Conservation (phyloP, 306 rosid species). For the Oemleria cerasiformis region DNA sequence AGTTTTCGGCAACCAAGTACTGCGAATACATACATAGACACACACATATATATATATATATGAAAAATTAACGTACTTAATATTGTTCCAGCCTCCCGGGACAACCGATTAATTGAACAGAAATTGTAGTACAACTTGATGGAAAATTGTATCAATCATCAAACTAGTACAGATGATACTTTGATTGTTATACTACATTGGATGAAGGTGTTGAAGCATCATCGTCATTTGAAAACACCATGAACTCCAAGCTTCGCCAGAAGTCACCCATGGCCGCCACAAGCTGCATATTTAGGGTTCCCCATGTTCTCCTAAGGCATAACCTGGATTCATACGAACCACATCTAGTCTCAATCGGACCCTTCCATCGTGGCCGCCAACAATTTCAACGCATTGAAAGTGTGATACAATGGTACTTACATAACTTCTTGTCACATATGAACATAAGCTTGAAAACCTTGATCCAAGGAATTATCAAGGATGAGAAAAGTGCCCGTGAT, state of each 20-base stretch:
- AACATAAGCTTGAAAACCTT: background rate
- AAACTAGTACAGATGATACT: too few species aligned
- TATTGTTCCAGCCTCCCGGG: too few species aligned
- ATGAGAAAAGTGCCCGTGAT: background rate
- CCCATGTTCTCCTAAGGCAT: background rate
- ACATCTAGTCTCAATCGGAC: constrained; percentile 14
- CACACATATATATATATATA: too few species aligned
- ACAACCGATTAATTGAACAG: too few species aligned
- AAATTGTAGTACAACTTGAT: too few species aligned
- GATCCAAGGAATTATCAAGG: background rate
- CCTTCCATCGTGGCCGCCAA: background rate
- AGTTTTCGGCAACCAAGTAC: too few species aligned
- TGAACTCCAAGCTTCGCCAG: background rate
- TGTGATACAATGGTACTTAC: constrained; percentile 5
- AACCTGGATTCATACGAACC: background rate
- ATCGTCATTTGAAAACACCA: background rate
- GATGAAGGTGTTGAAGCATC: too few species aligned
- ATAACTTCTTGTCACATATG: background rate
- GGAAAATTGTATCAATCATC: too few species aligned
- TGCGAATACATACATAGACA: too few species aligned
- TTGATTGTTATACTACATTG: too few species aligned
- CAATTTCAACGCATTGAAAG: background rate
- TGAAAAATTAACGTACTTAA: too few species aligned
- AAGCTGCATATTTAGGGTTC: constrained; percentile 25
- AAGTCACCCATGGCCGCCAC: too few species aligned